Base-by-base conservation (phyloP, 805 yeast genomes). In the Zygoascus biomembranicola region DNA sequence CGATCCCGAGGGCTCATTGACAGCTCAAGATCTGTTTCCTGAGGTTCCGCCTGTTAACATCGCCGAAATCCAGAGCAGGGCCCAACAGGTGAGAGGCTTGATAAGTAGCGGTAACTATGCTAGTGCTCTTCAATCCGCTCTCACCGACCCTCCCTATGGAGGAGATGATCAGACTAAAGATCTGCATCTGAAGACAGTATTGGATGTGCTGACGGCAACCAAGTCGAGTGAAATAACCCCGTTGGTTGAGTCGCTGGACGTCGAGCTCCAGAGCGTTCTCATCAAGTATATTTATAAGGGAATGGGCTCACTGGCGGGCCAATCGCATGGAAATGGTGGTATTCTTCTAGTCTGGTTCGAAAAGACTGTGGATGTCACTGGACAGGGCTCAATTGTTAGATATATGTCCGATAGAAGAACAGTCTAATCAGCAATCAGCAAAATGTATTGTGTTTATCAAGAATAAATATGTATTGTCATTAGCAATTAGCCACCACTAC, bases 291-390 rank as follows among this genome's bases (percentile, higher is more conserved):
- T 94, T 52, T 94, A 90, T 71, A 85, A 84, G 63, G 89, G 89
- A 32, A 89, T 94, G 96, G 73, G 82, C 46, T 71, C 83, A 10
- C 77, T 83, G 32, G 82, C 63, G 50, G 68, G 72, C 31, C 70
- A 69, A 53, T 90, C 94, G 10, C 87, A 88, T 59, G 87, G 85
- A 62, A 89, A 84, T 58, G 96, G 97, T 18, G 96, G 96, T 47
- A 76, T 84, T 47, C 69, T 94, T 61, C 78, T 94, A 61, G 80
- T 85, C 32, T 94, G 99, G 99, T 88, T 85, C 66, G 97, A 92
- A 61, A 90, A 89, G 70, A 80, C 92, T 18, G 83, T 88, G 39
- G 95, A 85, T 57, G 72, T 79, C 19, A 80, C 90, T 14, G 98
- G 98, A 18, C 83, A 85, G 65, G 96, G 96, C 11, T 87, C 96